phyloP scores from a whole-genome alignment of 164 flowering plant genomes.

The Nymphaea thermarum region DNA sequence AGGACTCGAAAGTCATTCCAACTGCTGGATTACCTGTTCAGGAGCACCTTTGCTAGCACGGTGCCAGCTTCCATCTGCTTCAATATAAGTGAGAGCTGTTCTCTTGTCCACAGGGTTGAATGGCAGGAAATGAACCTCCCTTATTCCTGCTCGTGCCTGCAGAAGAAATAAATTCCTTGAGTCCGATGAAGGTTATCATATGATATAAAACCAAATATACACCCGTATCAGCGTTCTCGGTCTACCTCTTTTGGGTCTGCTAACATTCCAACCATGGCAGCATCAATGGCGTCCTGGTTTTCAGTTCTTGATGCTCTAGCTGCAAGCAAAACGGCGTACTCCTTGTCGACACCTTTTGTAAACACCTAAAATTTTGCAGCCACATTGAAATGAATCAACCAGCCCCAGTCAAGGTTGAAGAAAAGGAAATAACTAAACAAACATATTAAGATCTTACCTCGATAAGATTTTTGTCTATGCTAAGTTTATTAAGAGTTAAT shows the following conservation, averaged over 20 bases:
- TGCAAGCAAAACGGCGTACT: constrained; percentile 29
- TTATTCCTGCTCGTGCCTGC: neutral
- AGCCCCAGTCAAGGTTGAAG: neutral
- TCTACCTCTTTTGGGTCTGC: constrained; percentile 36
- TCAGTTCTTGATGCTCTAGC: constrained; percentile 34
- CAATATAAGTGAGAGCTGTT: constrained; percentile 33
- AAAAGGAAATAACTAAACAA: neutral
- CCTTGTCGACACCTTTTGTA: constrained; percentile 25
- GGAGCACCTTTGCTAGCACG: constrained; percentile 40
- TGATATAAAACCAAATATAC: neutral
- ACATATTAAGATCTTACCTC: constrained; percentile 4
- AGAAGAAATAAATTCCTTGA: no score
- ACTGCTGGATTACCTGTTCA: constrained; percentile 18
- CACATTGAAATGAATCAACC: neutral
- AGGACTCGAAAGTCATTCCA: no score
- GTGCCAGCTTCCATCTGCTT: constrained; percentile 25
- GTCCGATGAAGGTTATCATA: neutral
- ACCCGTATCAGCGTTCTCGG: neutral
- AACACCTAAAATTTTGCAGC: constrained; percentile 9
- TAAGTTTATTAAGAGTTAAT: constrained; percentile 26
- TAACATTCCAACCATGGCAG: constrained; percentile 33
- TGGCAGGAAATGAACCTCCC: constrained; percentile 30
- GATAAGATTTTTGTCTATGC: constrained; percentile 21
- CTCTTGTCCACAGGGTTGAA: constrained; percentile 37
- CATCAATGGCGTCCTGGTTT: constrained; percentile 39